Evolutionary conservation across 1,284 basidiomycete species (phyloP).

Genomic region (Microbotryomycetes sp.): DNA sequence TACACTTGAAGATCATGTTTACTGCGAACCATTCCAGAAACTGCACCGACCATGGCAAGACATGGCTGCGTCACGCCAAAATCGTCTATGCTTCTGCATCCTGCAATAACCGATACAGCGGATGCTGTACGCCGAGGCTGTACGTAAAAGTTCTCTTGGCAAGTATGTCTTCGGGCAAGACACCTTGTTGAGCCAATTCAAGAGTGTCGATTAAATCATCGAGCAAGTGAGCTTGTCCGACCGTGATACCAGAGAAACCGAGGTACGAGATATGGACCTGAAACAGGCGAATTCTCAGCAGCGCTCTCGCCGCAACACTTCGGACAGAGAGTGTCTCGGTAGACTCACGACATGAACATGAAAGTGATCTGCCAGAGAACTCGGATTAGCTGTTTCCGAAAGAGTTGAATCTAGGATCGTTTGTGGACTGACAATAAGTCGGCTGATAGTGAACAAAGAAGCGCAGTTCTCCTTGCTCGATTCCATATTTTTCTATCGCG

Average conservation of each 20-base stretch:
- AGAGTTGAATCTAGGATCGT: too few species aligned
- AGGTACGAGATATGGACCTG: constrained; percentile 54
- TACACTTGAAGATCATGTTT: too few species aligned
- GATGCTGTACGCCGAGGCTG: constrained; percentile 67
- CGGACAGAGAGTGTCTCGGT: constrained; percentile 36
- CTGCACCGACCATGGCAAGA: too few species aligned
- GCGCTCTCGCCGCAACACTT: background rate
- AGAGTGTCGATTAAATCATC: constrained; percentile 69
- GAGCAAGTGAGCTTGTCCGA: constrained; percentile 86
- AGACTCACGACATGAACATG: constrained; percentile 80
- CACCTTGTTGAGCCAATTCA: constrained; percentile 46
- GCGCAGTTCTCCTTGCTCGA: constrained; percentile 56
- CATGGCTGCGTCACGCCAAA: too few species aligned
- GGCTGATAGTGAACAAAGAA: constrained; percentile 94
- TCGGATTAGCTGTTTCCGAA: too few species aligned
- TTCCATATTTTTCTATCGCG: constrained; percentile 56
- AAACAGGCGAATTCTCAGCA: background rate
- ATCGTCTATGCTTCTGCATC: background rate
- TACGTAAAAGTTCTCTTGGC: constrained; percentile 69
- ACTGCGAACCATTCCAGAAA: too few species aligned
- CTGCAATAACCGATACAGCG: constrained; percentile 6
- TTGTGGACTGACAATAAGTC: constrained; percentile 81
- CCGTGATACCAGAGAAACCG: constrained; percentile 59
- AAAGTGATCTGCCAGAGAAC: constrained; percentile 63
- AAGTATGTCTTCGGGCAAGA: constrained; percentile 45